Base-by-base conservation (phyloP, 2,329 filamentous ascomycete genomes). In the Calonectria naviculata region DNA sequence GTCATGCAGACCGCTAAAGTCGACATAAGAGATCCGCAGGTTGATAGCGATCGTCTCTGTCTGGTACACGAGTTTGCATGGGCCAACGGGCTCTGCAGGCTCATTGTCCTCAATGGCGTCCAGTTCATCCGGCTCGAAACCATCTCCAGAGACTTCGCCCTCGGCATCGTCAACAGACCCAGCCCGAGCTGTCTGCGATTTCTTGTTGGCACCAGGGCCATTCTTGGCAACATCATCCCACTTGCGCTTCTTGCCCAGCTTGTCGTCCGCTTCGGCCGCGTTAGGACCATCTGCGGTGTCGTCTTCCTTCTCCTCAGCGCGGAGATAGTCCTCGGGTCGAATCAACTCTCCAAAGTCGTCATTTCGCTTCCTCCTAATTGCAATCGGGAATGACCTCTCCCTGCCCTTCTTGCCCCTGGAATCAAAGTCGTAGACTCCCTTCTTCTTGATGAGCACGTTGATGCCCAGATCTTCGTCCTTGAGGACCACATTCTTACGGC, bases 261-360 rank as follows among this genome's bases (percentile, higher is more conserved):
- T 90, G 63, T 90, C 90, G 74, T 93, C 87, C 36, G 84, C 83
- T 68, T 90, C 72, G 19, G 80, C 75, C 19, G 81, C 41, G 31
- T 79, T 77, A 9, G 73, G 65, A 21, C 74, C 77, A 60, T 92
- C 91, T 63, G 92, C 90, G 15, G 90, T 90, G 46, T 94, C 93
- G 21, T 91, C 89, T 69, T 97, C 95, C 68, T 95, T 92, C 83
- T 98, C 97, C 80, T 99, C 97, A 0, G 95, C 96, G 69, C 95
- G 91, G 1, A 98, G 88, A 80, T 96, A 99, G 74, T 99, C 97
- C 81, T 98, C 97, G 0, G 96, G 94, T 65, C 95, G 91, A 76
- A 99, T 98, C 19, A 97, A 85, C 74, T 99, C 97, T 70, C 97
- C 97, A 83, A 97, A 99, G 74, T 98, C 96, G 80, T 98, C 97